Base-by-base conservation (phyloP, 805 yeast species). In the Saccharomycopsis fermentans region DNA sequence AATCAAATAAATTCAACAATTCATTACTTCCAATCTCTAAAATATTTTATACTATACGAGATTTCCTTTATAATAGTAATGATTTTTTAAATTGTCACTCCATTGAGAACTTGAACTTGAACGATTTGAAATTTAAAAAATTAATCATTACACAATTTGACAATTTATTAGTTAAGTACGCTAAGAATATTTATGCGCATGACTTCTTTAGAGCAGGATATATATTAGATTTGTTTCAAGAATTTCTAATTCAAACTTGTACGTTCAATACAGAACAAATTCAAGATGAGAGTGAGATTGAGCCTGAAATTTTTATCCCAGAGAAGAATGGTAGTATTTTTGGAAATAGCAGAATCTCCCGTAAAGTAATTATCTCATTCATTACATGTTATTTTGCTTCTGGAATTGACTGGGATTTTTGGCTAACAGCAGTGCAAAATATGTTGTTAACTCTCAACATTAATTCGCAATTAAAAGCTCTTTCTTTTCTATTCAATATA, bases 331-430 rank as follows among this genome's bases (percentile, higher is more conserved):
- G 32, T 1, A 16, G 24, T 9, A 34, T 29, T 51, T 51, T 29
- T 51, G 40, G 12, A 17, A 37, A 52, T 19, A 35, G 11, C 24
- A 35, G 26, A 16, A 26, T 26, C 37, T 36, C 32, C n/a, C 29
- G 34, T 29, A 24, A 26, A 12, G 36, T n/a, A 4, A 47, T 34
- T 3, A 34, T 24, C 14, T 32, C 34, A 14, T 34, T 48, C 11
- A 58, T 32, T 48, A 64, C n/a, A 34, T 63, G 14, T 62, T 63
- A 54, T 12, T 58, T 55, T 43, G 39, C 55, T 17, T 52, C 61
- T 9, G 55, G 56, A 8, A 70, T 87, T 26, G 80, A 86, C 71
- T 89, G 96, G 94, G 72, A 74, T 55, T 88, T 90, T 66, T 89
- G 96, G 96, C 68, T 85, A 6, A 74, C 76, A 57, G 83, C 86